These are phyloP conservation scores for Leccinum incarnatum DNA, from an alignment of 768 basidiomycete species.

Conservation along the genomic window DNA sequence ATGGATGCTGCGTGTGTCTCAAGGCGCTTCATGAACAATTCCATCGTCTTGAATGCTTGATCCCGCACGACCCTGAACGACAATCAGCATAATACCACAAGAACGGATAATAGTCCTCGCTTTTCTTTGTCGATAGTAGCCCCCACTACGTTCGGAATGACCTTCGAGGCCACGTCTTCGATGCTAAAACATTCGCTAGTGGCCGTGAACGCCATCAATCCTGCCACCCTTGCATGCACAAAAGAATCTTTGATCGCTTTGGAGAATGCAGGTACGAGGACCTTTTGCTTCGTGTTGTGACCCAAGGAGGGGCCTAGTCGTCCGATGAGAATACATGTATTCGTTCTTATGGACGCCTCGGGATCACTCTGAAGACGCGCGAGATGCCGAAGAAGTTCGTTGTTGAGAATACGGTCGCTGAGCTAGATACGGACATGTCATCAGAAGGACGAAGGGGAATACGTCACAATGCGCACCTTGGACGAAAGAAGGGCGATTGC, in stretches of 20 bases:
- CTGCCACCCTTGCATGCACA: constrained; percentile 90
- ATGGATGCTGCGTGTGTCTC: constrained; percentile 77
- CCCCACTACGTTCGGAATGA: constrained; percentile 81
- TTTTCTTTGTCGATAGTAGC: constrained; percentile 91
- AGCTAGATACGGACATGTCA: constrained; percentile 46
- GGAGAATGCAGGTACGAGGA: constrained; percentile 94
- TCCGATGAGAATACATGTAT: constrained; percentile 94
- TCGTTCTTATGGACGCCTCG: constrained; percentile 94
- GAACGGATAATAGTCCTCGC: constrained; percentile 40
- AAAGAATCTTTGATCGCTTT: constrained; percentile 88
- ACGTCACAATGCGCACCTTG: constrained; percentile 50
- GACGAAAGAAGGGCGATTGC: constrained; percentile 81
- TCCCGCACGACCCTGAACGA: constrained; percentile 78
- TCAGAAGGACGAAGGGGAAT: background rate
- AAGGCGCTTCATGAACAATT: constrained; percentile 80
- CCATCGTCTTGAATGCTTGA: constrained; percentile 92
- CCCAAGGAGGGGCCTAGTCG: constrained; percentile 83
- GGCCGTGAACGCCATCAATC: constrained; percentile 94
- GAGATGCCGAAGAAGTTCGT: constrained; percentile 88
- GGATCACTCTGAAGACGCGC: constrained; percentile 91
- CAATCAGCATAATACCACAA: background rate
- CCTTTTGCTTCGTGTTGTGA: constrained; percentile 88
- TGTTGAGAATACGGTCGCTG: constrained; percentile 89
- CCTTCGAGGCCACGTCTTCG: constrained; percentile 86
- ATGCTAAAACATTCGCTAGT: constrained; percentile 85